Base-by-base conservation (phyloP, 139 green algal genomes). In the Zygnema circumcarinatum region DNA sequence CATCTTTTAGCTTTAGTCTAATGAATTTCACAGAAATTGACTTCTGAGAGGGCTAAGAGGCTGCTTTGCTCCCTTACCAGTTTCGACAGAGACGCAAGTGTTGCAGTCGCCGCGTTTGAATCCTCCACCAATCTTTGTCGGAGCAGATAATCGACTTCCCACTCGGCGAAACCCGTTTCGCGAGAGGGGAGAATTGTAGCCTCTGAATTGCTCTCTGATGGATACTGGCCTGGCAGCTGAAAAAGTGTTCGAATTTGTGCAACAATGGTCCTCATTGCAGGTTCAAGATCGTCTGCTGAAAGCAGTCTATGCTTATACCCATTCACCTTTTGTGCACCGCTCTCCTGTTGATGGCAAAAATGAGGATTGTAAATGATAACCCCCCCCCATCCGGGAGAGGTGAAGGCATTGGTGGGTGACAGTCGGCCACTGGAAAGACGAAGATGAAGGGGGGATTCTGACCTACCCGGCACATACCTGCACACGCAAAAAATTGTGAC, bases 81-180 rank as follows among this genome's bases (percentile, higher is more conserved):
- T 20, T 33, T 88, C 2, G 35, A 38, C 32, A 90, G 40, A 35
- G 85, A 47, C 11, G 2, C 16, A 35, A 90, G 83, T 40, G 84
- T 87, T 35, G 29, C 31, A 16, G 84, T 36, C 53, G 85, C 85
- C 2, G 20, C 36, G 22, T 53, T 20, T 2, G 52, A 40, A 47
- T 90, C 85, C 21, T 90, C 52, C 2, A 40, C 52, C 42, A 69
- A 2, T 33, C 47, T 11, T 84, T 32, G 2, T 36, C 83, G 2
- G 7, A 84, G 11, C 85, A 90, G 81, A 39, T 74, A 38, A 56
- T 88, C 85, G 2, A 90, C 84, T 84, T 90, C 85, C 85, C 83
- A 86, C n/a, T 82, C 31, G 22, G 79, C 79, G 7, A 86, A 39
- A n/a, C 81, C 84, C 2, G 25, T 81, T 72, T 20, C 7, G 36